Percentiles rank a stretch among this genome's conserved stretches.
Conservation (phyloP, 106 monocot genomes). For the Narthecium ossifragum region DNA sequence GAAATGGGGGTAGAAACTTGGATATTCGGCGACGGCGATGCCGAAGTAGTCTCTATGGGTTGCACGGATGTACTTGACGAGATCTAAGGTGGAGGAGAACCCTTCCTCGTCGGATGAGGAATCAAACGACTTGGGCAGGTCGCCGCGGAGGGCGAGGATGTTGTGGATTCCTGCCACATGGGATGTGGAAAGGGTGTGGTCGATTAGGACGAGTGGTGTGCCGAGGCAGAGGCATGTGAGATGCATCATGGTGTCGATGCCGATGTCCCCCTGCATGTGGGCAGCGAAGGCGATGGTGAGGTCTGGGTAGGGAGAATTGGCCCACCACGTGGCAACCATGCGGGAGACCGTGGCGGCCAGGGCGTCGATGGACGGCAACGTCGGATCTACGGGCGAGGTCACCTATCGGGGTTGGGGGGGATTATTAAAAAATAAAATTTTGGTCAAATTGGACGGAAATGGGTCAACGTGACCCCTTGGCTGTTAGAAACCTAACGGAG, state of each 20-base stretch:
- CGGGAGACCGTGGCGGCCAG: conserved; percentile 19
- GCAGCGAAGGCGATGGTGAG: conserved; percentile 38
- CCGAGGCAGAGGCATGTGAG: conserved; percentile 42
- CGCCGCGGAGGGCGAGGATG: conserved; percentile 54
- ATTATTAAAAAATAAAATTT: too few relatives aligned
- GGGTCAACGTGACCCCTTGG: too few relatives aligned
- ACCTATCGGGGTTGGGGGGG: too few relatives aligned
- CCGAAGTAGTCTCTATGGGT: conserved; percentile 59
- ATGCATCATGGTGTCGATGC: conserved; percentile 68
- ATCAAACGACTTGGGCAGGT: conserved; percentile 24
- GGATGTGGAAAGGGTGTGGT: conserved; percentile 31
- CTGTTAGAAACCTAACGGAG: too few relatives aligned
- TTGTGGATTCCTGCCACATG: conserved; percentile 29
- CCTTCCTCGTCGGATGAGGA: conserved; percentile 13
- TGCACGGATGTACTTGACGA: conserved; percentile 38
- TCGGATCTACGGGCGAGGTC: too few relatives aligned
- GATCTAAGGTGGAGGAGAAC: conserved; percentile 31
- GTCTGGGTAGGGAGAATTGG: conserved; percentile 26
- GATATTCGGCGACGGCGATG: conserved; percentile 56
- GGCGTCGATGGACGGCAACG: conserved; percentile 12
- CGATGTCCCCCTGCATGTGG: conserved; percentile 39
- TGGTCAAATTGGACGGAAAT: too few relatives aligned
- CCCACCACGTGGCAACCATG: conserved; percentile 55
- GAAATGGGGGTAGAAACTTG: conserved; percentile 16
- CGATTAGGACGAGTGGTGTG: conserved; percentile 37